A percentile compares a stretch with the other conserved stretches of the same genome.
These are phyloP conservation scores for Casuarina cunninghamiana DNA, from an alignment of 306 rosid genomes.

Conservation along the genomic window DNA sequence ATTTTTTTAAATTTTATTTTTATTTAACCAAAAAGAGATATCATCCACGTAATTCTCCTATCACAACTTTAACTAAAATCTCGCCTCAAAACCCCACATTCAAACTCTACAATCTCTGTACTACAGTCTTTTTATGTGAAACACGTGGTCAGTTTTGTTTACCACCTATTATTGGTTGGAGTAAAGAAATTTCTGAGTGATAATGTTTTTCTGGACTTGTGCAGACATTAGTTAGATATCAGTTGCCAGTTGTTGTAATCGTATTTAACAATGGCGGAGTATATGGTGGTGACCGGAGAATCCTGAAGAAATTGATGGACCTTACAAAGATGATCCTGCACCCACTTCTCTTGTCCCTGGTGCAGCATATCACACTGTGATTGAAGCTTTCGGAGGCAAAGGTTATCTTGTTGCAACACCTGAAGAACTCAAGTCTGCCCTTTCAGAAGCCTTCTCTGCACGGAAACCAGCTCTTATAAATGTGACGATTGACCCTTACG, in stretches of 20 bases:
- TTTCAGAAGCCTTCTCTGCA: slow-evolving; percentile 72
- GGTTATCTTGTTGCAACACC: slow-evolving; percentile 80
- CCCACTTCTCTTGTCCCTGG: slow-evolving; percentile 82
- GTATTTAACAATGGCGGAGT: slow-evolving; percentile 95
- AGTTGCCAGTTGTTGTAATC: slow-evolving; percentile 82
- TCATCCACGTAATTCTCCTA: not conserved
- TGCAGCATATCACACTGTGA: slow-evolving; percentile 77
- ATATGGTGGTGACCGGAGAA: slow-evolving; percentile 65
- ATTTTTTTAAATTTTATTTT: too few species aligned
- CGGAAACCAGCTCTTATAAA: slow-evolving; percentile 80
- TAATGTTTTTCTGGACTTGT: slow-evolving; percentile 17
- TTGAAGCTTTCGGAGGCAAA: slow-evolving; percentile 98
- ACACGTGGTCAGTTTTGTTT: not conserved
- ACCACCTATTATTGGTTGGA: not conserved
- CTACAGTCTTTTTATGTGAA: not conserved
- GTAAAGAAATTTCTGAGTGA: not conserved
- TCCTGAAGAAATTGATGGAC: slow-evolving; percentile 76
- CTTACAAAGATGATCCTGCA: slow-evolving; percentile 87
- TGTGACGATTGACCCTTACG: slow-evolving; percentile 79
- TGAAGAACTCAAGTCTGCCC: slow-evolving; percentile 75
- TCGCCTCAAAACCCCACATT: not conserved
- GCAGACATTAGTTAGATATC: slow-evolving; percentile 95
- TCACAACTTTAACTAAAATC: not conserved
- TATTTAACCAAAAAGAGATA: too few species aligned
- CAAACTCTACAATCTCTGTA: not conserved